Evolutionary conservation across 805 yeast genomes (phyloP), one percentile per base, ranked within the genome.

Genomic region (Ogataea glucozyma): DNA sequence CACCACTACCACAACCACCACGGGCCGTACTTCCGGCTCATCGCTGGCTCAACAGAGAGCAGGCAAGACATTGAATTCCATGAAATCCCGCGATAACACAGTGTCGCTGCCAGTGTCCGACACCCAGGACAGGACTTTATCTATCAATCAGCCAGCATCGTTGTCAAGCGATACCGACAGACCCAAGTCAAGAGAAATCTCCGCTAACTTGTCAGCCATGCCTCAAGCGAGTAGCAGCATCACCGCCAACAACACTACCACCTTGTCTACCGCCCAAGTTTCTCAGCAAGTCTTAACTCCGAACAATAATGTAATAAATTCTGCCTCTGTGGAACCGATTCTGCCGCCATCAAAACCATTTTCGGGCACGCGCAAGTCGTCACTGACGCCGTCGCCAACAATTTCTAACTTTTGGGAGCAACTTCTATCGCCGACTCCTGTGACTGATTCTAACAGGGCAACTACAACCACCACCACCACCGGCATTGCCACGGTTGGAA

Each of bases 291-390:
- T 56, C 13, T 38, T 56, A 36, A 48, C 53, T 2, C 47, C 54
- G 4, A 55, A 57, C 37, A 52, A 47, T 4, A 53, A 57, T 30
- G 46, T 57, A 14, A 37, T 54, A 8, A 57, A 57, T 27, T 47
- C 59, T 3, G 41, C 41, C 3, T 38, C 21, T n/a, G 31, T 40
- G 12, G 52, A 49, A 7, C 38, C 45, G 4, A 27, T 50, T 34
- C 26, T 42, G 18, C 56, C 54, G 2, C 60, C 60, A 12, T 45
- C 51, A n/a, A 47, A 53, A 23, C 57, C 58, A 18, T 56, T 54
- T 18, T 44, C 50, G 1, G 41, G 43, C 11, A 46, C 32, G 35
- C 33, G 49, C 26, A 48, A 37, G 22, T 27, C 43, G 16, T 43
- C 50, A 2, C 7, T 34, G 4, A 36, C 38, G 13, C 42, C 46